Evolutionary conservation across 202 grass and related monocot species (phyloP).

Genomic region (Carex sylvatica): DNA sequence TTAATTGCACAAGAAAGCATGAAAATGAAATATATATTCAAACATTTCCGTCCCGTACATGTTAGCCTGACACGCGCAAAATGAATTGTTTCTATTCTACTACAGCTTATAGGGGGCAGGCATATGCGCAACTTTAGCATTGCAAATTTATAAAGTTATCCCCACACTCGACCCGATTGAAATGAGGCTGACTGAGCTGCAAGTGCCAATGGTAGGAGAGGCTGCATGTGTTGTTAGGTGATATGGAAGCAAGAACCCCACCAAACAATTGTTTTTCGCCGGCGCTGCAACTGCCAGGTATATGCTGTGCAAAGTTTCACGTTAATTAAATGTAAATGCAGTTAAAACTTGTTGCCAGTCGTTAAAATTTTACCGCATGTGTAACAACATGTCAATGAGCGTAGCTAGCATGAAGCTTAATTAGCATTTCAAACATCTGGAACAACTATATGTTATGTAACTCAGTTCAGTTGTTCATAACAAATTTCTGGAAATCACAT

Average conservation of each 20-base stretch:
- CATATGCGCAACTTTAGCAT: background rate
- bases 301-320: background rate
- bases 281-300: background rate
- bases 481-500: no score
- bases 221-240: background rate
- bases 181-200: background rate
- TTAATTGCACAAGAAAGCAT: background rate
- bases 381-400: no score
- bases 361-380: background rate
- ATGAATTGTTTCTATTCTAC: background rate
- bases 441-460: no score
- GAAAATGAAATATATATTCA: background rate
- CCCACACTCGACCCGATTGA: background rate
- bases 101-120: background rate
- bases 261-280: background rate
- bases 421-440: background rate
- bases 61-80: background rate
- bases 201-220: background rate
- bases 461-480: no score
- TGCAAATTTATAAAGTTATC: background rate
- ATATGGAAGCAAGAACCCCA: background rate
- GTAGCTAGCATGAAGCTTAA: background rate
- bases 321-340: background rate
- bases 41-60: background rate
- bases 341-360: background rate